phyloP scores from a whole-genome alignment of 2,329 filamentous ascomycete species.

The Colletotrichum limetticola region DNA sequence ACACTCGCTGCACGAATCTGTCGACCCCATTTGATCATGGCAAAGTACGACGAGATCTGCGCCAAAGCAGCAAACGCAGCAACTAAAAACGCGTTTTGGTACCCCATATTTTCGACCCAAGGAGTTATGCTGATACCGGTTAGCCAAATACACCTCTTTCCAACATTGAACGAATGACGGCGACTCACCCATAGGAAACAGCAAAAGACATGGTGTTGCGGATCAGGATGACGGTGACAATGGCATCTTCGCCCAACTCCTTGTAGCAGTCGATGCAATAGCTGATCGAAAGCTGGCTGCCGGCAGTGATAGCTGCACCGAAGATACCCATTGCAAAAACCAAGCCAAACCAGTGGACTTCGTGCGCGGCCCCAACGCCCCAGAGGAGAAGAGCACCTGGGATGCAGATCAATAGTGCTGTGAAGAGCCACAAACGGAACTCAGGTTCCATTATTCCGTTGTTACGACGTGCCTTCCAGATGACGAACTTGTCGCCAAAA shows the following conservation, averaged over 20 bases:
- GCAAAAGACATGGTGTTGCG: constrained; percentile 50
- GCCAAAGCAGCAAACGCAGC: neutral
- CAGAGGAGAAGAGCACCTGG: constrained; percentile 56
- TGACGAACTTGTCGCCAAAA: constrained; percentile 50
- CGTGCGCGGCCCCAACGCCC: constrained; percentile 44
- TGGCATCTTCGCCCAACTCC: constrained; percentile 42
- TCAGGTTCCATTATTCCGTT: constrained; percentile 54
- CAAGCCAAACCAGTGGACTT: constrained; percentile 45
- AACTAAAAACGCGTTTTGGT: neutral
- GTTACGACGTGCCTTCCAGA: constrained; percentile 52
- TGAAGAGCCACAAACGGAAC: constrained; percentile 49
- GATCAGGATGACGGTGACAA: constrained; percentile 45
- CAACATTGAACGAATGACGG: neutral
- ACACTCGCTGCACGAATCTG: neutral
- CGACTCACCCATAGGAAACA: constrained; percentile 42
- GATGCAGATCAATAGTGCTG: constrained; percentile 45
- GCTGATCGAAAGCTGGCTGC: constrained; percentile 39
- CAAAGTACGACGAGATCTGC: neutral
- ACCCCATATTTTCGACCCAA: neutral
- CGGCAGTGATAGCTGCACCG: constrained; percentile 42
- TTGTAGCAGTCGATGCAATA: constrained; percentile 45
- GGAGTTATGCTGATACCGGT: neutral
- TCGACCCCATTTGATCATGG: neutral
- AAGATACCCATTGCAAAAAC: constrained; percentile 41
- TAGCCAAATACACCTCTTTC: neutral